Conservation (phyloP, 805 yeast genomes). For the Candida multigemmis region DNA sequence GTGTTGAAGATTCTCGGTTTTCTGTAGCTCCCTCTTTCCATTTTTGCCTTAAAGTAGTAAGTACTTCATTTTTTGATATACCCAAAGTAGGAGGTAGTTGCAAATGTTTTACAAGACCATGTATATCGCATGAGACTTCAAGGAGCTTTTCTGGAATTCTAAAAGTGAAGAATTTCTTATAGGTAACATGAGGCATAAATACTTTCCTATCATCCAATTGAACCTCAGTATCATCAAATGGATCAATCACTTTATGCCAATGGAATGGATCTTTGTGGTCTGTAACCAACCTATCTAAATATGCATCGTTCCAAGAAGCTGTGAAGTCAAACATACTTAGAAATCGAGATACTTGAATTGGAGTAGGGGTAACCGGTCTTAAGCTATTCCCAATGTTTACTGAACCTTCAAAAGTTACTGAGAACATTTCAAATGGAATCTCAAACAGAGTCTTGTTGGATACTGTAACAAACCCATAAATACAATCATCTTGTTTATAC, state of each 20-base stretch:
- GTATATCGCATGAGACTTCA: slow-evolving; percentile 23
- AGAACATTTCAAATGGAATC: slow-evolving; percentile 31
- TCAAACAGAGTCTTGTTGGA: slow-evolving; percentile 15
- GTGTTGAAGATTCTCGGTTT: not conserved
- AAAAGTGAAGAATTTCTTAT: slow-evolving; percentile 32
- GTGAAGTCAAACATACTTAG: slow-evolving; percentile 33
- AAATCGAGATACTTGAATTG: slow-evolving; percentile 14
- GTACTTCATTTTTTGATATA: slow-evolving; percentile 17
- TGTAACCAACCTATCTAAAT: slow-evolving; percentile 18
- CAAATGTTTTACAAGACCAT: slow-evolving; percentile 25
- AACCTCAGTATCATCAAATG: slow-evolving; percentile 19
- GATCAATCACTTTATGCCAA: slow-evolving; percentile 13
- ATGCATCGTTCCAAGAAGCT: slow-evolving; percentile 31
- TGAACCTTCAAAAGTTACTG: slow-evolving; percentile 28
- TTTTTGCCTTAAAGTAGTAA: slow-evolving; percentile 15
- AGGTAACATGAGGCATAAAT: slow-evolving; percentile 20
- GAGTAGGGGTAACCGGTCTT: slow-evolving; percentile 8
- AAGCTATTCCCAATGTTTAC: slow-evolving; percentile 15
- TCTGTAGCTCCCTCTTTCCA: slow-evolving; percentile 9
- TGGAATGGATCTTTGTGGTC: slow-evolving; percentile 20
- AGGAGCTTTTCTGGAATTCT: slow-evolving; percentile 26
- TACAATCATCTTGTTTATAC: slow-evolving; percentile 26
- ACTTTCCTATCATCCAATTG: slow-evolving; percentile 15
- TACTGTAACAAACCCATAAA: slow-evolving; percentile 26
- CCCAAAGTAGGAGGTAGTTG: slow-evolving; percentile 30